Evolutionary conservation across 306 rosid species (phyloP).

Genomic region (Echinosophora koreensis): DNA sequence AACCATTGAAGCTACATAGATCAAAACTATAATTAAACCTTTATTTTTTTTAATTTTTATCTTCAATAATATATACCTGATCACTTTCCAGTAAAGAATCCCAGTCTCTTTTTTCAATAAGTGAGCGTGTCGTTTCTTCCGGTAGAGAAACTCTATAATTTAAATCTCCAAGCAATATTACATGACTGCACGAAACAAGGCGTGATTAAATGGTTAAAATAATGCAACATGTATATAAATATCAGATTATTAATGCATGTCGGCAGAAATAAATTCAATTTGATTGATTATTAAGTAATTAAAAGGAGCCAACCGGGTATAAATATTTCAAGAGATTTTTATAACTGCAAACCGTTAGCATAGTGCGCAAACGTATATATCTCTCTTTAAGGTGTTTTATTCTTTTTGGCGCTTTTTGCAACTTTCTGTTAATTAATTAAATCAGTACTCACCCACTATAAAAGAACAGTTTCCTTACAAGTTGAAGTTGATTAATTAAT

Average conservation of each 20-base stretch:
- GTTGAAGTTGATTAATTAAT: constrained; percentile 30
- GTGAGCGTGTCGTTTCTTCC: constrained; percentile 69
- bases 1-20: no score
- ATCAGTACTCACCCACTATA: constrained; percentile 21
- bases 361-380: neutral
- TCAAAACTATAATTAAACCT: no score
- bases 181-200: constrained; percentile 61
- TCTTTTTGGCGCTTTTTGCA: constrained; percentile 36
- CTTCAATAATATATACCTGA: constrained; percentile 60
- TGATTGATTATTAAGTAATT: no score
- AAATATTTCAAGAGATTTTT: neutral
- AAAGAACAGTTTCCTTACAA: constrained; percentile 31
- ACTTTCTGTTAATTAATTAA: constrained; percentile 32
- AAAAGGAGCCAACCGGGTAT: constrained; percentile 30
- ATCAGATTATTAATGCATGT: constrained; percentile 35
- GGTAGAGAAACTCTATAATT: constrained; percentile 84
- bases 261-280: constrained; percentile 2
- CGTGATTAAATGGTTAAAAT: constrained; percentile 32
- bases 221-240: neutral
- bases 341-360: constrained; percentile 33
- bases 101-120: constrained; percentile 73
- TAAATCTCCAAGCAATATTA: constrained; percentile 86
- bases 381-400: constrained; percentile 39
- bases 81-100: constrained; percentile 70
- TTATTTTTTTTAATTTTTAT: neutral